Evolutionary conservation across 78 protist species (phyloP).

Genomic region (Dictyostelium capitatum): DNA sequence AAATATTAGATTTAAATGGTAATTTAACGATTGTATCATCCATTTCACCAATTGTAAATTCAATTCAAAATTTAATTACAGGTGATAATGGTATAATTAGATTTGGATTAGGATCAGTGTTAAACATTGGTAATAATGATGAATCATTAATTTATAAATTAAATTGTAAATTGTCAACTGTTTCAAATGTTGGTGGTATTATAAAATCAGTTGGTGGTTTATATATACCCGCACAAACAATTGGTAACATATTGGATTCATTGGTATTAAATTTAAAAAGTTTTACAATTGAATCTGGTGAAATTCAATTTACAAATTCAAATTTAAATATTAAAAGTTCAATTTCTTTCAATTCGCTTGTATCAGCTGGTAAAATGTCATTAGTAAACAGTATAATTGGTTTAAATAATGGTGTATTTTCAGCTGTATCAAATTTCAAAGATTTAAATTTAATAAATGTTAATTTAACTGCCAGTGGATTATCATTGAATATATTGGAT

Average conservation of each 20-base stretch:
- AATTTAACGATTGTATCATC: not conserved
- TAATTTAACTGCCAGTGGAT: not conserved
- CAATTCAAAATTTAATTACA: not conserved
- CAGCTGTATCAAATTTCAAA: not conserved
- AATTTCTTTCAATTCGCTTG: not conserved
- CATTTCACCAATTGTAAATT: not conserved
- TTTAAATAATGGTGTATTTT: not conserved
- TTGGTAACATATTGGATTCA: not conserved
- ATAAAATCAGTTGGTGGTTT: conserved; percentile 4
- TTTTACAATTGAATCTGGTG: not conserved
- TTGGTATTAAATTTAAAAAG: not conserved
- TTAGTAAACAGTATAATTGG: not conserved
- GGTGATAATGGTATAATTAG: not conserved
- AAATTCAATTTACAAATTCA: not conserved
- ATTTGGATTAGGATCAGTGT: not conserved
- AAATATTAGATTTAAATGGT: not conserved
- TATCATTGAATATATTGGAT: not conserved
- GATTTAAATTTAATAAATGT: not conserved
- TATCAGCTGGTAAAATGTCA: not conserved
- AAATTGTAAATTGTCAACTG: not conserved
- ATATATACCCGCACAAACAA: not conserved
- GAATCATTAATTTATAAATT: not conserved
- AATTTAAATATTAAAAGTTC: not conserved
- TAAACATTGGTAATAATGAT: not conserved
- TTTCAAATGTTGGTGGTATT: not conserved